phyloP scores from a whole-genome alignment of 768 basidiomycete genomes.

The Suillus lakei region DNA sequence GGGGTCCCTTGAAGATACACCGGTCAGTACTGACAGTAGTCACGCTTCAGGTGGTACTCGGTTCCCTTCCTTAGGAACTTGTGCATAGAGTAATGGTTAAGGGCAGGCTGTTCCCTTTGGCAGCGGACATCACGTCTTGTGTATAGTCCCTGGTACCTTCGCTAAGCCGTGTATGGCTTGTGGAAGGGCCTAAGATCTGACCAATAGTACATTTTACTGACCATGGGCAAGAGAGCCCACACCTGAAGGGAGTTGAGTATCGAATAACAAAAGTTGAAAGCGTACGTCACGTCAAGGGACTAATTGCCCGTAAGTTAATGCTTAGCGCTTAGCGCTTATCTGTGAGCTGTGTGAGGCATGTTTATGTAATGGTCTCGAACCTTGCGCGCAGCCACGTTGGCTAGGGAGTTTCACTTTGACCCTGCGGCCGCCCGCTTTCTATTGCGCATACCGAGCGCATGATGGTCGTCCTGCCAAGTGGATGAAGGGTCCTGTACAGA shows the following conservation, averaged over 20 bases:
- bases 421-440: neutral
- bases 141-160: slow-evolving; percentile 7
- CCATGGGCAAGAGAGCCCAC: neutral
- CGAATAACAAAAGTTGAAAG: neutral
- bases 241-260: neutral
- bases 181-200: too few species aligned
- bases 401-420: neutral
- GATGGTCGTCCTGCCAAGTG: neutral
- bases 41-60: neutral
- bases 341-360: neutral
- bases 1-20: neutral
- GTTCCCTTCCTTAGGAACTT: neutral
- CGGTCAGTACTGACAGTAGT: neutral
- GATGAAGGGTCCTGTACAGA: neutral
- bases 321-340: too few species aligned
- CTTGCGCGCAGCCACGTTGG: neutral
- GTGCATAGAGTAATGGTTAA: neutral
- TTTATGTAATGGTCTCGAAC: neutral
- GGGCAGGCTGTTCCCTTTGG: neutral
- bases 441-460: neutral
- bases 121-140: neutral
- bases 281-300: neutral
- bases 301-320: neutral
- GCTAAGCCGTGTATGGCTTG: neutral
- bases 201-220: neutral